These are phyloP conservation scores for Pythium insidiosum DNA, from an alignment of 352 stramenopile genomes.

Conservation along the genomic window DNA sequence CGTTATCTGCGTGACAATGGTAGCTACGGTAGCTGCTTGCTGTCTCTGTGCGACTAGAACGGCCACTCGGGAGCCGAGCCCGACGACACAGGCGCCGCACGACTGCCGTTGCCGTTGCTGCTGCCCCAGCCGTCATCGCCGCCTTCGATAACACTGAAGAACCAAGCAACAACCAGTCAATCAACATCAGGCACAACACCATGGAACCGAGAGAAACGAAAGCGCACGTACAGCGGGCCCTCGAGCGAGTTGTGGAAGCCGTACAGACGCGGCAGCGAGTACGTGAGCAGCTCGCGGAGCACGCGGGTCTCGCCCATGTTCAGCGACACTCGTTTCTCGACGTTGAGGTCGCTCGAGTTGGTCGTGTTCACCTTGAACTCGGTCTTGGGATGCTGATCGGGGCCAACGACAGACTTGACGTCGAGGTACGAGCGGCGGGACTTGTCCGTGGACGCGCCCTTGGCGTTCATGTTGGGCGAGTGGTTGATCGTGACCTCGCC, in stretches of 20 bases:
- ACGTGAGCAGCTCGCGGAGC: constrained; percentile 59
- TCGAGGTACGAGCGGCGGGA: constrained; percentile 31
- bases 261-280: constrained; percentile 67
- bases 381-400: constrained; percentile 42
- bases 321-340: constrained; percentile 32
- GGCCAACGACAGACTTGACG: constrained; percentile 24
- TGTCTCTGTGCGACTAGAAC: constrained; percentile 29
- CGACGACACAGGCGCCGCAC: constrained; percentile 1
- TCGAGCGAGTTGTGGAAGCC: constrained; percentile 76
- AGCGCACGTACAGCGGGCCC: constrained; percentile 42
- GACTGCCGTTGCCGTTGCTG: constrained; percentile 9
- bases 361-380: constrained; percentile 34
- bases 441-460: constrained; percentile 40
- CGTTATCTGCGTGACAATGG: too few species aligned
- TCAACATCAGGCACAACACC: neutral
- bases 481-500: constrained; percentile 60
- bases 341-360: constrained; percentile 36
- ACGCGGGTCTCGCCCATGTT: constrained; percentile 62
- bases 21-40: too few species aligned
- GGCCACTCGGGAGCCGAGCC: constrained; percentile 57
- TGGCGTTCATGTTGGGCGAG: constrained; percentile 73
- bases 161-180: neutral
- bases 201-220: neutral
- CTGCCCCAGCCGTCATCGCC: constrained; percentile 19
- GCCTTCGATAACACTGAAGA: constrained; percentile 38